Percentiles rank a stretch among this genome's conserved stretches.
Evolutionary conservation across 202 grass and related monocot genomes (phyloP).

Genomic region (Bolboschoenoplectus hybrid): DNA sequence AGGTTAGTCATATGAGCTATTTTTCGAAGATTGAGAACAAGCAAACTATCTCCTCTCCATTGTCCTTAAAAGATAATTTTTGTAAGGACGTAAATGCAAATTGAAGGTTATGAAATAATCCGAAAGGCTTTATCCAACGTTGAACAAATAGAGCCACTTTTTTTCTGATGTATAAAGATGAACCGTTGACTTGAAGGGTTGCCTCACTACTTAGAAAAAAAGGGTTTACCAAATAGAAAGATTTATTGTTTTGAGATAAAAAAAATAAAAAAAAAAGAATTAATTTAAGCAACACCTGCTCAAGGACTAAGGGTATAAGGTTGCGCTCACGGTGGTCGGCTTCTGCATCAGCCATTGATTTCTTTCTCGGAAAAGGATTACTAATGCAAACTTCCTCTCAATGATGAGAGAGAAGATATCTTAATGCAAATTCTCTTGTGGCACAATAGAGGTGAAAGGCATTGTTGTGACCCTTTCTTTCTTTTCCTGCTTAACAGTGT

Average conservation of each 20-base stretch:
- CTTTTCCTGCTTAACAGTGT: neutral
- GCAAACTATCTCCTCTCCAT: neutral
- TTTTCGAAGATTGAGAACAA: neutral
- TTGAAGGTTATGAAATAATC: neutral
- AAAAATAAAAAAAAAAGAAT: neutral
- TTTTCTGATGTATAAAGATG: neutral
- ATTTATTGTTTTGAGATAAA: neutral
- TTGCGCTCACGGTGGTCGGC: neutral
- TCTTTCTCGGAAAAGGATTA: constrained; percentile 16
- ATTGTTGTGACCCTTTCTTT: neutral
- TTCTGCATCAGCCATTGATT: constrained; percentile 19
- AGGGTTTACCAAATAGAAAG: no score
- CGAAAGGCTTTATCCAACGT: neutral
- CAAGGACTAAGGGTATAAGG: constrained; percentile 17
- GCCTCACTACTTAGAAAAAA: neutral
- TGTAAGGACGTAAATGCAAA: neutral
- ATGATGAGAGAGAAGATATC: constrained; percentile 23
- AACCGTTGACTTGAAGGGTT: neutral
- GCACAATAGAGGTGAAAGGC: constrained; percentile 28
- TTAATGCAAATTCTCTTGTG: neutral
- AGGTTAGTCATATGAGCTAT: neutral
- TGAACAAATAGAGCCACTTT: no score
- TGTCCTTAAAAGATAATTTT: neutral
- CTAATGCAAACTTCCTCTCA: constrained; percentile 9
- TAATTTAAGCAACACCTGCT: neutral